A percentile compares a stretch with the other conserved stretches of the same genome.
These are phyloP conservation scores for Ustilago cynodontis DNA, from an alignment of 1,284 basidiomycete species.

Conservation along the genomic window DNA sequence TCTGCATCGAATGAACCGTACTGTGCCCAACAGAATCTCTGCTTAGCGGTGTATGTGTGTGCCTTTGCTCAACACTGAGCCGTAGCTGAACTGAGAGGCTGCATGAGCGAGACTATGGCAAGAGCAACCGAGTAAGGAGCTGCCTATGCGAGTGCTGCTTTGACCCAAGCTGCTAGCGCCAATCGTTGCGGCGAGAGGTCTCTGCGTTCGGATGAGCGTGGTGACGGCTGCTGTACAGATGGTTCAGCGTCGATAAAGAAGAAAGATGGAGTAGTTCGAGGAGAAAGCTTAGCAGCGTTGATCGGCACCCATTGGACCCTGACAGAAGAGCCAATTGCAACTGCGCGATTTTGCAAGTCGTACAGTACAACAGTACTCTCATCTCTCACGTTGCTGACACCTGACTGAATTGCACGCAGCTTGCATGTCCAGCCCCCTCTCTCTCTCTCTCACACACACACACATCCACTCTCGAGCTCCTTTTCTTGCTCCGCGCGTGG, in stretches of 20 bases:
- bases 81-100: neutral
- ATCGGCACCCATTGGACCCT: slow-evolving; percentile 1
- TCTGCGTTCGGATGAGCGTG: no score
- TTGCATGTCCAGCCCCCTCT: neutral
- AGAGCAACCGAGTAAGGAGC: neutral
- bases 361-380: neutral
- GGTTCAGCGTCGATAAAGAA: no score
- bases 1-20: no score
- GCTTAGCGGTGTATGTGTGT: neutral
- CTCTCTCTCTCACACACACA: neutral
- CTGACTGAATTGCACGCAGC: neutral
- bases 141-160: neutral
- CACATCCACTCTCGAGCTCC: neutral
- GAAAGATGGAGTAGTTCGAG: no score
- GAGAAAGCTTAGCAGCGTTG: no score
- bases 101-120: neutral
- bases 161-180: neutral
- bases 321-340: neutral
- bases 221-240: no score
- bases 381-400: neutral
- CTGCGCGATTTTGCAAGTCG: neutral
- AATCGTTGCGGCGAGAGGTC: neutral
- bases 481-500: no score
- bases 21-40: no score
- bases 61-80: slow-evolving; percentile 3